A percentile compares a stretch with the other conserved stretches of the same genome.
These are phyloP conservation scores for Polyporus tsugae DNA, from an alignment of 1,284 basidiomycete genomes.

Conservation along the genomic window DNA sequence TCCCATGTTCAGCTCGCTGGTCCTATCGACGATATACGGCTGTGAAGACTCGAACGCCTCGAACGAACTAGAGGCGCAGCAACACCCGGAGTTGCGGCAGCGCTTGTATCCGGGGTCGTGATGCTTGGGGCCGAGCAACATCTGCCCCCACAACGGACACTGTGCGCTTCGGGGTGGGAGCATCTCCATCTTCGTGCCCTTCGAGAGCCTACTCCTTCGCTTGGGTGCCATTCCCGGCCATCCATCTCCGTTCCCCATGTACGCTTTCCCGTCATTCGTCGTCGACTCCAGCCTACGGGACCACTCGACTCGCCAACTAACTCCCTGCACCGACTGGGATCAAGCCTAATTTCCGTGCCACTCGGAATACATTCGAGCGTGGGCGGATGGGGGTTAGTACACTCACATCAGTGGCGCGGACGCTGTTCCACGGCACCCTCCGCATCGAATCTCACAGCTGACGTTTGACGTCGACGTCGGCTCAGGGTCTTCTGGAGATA, in stretches of 20 bases:
- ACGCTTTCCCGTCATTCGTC: not conserved
- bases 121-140: not conserved
- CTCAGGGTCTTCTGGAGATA: not conserved
- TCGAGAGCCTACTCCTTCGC: not conserved
- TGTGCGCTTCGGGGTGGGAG: not conserved
- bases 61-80: not conserved
- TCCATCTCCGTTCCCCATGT: not conserved
- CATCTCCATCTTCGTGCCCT: not conserved
- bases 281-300: not conserved
- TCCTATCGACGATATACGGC: slow-evolving; percentile 21
- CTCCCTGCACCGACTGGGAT: not conserved
- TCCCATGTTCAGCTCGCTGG: slow-evolving; percentile 29
- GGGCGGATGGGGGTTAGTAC: not conserved
- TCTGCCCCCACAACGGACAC: not conserved
- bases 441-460: not conserved
- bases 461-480: not conserved
- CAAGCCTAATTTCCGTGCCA: not conserved
- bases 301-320: not conserved
- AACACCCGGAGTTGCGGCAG: not conserved
- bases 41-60: slow-evolving; percentile 8
- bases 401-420: not conserved
- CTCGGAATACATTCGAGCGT: not conserved
- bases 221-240: not conserved
- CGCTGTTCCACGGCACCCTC: not conserved
- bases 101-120: not conserved